phyloP scores from a whole-genome alignment of 1,284 basidiomycete species.

The Cryptococcus neoformans region DNA sequence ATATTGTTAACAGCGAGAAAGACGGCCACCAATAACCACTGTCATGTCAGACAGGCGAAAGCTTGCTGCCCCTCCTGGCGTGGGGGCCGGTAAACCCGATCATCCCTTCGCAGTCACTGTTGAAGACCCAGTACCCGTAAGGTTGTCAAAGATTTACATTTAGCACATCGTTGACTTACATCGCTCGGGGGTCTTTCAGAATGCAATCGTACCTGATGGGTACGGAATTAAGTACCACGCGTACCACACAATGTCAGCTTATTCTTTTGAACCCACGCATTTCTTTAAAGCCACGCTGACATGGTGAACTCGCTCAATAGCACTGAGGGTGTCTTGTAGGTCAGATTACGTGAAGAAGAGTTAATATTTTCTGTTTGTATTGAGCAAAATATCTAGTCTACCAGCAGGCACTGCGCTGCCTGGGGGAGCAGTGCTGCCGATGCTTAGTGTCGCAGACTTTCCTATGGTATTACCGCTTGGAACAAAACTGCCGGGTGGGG shows the following conservation, averaged over 20 bases:
- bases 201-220: conserved; percentile 40
- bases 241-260: conserved; percentile 39
- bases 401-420: conserved; percentile 37
- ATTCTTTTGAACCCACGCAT: not conserved
- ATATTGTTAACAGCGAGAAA: too few relatives aligned
- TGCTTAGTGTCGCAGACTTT: conserved; percentile 40
- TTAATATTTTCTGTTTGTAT: not conserved
- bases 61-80: too few relatives aligned
- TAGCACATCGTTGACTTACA: not conserved
- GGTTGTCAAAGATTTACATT: conserved; percentile 3
- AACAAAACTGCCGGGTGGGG: conserved; percentile 37
- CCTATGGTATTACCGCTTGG: conserved; percentile 37
- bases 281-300: conserved; percentile 1
- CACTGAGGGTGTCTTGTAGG: conserved; percentile 42
- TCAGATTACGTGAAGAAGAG: not conserved
- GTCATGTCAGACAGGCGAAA: too few relatives aligned
- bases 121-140: conserved; percentile 35
- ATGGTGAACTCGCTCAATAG: conserved; percentile 5
- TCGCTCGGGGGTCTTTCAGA: conserved; percentile 20
- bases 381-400: conserved; percentile 15
- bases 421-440: conserved; percentile 38
- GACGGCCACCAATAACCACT: too few relatives aligned
- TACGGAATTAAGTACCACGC: conserved; percentile 45
- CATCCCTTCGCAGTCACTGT: conserved; percentile 42
- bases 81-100: conserved; percentile 28